Evolutionary conservation across 495 filamentous ascomycete genomes (phyloP), one percentile per base, ranked within the genome.

Genomic region (Hamigera avellanea): DNA sequence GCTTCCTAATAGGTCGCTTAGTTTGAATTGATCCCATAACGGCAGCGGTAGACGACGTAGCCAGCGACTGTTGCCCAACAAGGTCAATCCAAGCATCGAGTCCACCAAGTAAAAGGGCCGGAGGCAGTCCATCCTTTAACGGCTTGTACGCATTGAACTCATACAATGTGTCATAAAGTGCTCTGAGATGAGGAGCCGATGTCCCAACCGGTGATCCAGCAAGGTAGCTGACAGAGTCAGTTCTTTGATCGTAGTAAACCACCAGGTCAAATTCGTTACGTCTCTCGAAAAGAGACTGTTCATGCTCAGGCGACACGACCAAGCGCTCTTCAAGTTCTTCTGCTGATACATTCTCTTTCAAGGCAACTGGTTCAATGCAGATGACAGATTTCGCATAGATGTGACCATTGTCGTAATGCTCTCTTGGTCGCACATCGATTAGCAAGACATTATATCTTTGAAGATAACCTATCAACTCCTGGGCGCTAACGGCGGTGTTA

Each of bases 371-470:
- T 48, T 99, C 91, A 34, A 96, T 70, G 57, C 89, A 96, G 29
- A 96, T 82, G 21, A 88, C 80, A 7, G 73, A 81, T 35, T 75
- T 73, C 7, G 78, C 76, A 62, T 76, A 78, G 28, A 99, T 85
- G 48, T 99, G 93, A 1, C 91, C 91, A 26, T 72, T 63, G 44
- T 95, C 86, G 51, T 81, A 99, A 21, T 83, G 72, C 27, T 83
- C 78, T 23, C 91, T 81, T 42, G 69, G 63, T 16, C 93, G 76
- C 32, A 95, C 77, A 62, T 96, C 91, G 44, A 99, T 82, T 13
- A 96, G 42, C 2, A 99, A 59, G 3, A 95, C 65, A 26, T 69
- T 73, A 37, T 73, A 70, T 36, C 64, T 66, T 26, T 59, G 69
- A 40, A 93, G 62, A 39, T 78, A 81, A 17, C 75, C 66, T 27